These are phyloP conservation scores for Alternaria solani DNA, from an alignment of 2,329 filamentous ascomycete species.

Conservation along the genomic window DNA sequence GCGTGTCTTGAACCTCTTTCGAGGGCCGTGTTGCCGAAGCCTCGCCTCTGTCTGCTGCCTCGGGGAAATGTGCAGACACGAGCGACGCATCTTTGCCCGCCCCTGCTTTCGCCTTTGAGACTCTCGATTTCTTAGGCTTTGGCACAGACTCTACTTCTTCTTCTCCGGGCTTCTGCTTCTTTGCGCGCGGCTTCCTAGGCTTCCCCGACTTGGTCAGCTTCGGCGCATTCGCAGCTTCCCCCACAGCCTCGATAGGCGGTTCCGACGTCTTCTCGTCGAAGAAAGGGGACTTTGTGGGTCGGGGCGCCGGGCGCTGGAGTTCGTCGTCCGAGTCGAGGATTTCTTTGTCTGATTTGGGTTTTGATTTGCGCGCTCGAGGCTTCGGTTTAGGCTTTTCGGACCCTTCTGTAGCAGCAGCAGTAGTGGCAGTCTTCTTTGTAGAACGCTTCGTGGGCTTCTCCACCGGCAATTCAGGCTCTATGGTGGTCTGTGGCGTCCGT, in stretches of 20 bases:
- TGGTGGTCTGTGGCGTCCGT: constrained; percentile 1
- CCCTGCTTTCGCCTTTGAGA: constrained; percentile 31
- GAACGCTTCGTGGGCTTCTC: constrained; percentile 31
- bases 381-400: constrained; percentile 34
- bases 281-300: constrained; percentile 30
- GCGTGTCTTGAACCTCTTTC: neutral
- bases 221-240: constrained; percentile 11
- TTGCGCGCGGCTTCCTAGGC: constrained; percentile 42
- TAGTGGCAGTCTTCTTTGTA: constrained; percentile 17
- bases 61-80: constrained; percentile 34
- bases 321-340: constrained; percentile 24
- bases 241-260: constrained; percentile 9
- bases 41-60: constrained; percentile 7
- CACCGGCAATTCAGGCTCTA: neutral
- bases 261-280: constrained; percentile 24
- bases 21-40: neutral
- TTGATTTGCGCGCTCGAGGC: constrained; percentile 37
- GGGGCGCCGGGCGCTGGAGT: constrained; percentile 19
- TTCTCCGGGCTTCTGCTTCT: constrained; percentile 33
- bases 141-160: constrained; percentile 18
- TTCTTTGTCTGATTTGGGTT: constrained; percentile 33
- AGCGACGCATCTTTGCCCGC: constrained; percentile 25
- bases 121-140: constrained; percentile 37
- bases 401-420: constrained; percentile 6
- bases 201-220: constrained; percentile 35